Percentiles rank a stretch among this genome's conserved stretches.
phyloP scores from a whole-genome alignment of 2,329 filamentous ascomycete genomes.

The Coleophoma eucalyptorum region DNA sequence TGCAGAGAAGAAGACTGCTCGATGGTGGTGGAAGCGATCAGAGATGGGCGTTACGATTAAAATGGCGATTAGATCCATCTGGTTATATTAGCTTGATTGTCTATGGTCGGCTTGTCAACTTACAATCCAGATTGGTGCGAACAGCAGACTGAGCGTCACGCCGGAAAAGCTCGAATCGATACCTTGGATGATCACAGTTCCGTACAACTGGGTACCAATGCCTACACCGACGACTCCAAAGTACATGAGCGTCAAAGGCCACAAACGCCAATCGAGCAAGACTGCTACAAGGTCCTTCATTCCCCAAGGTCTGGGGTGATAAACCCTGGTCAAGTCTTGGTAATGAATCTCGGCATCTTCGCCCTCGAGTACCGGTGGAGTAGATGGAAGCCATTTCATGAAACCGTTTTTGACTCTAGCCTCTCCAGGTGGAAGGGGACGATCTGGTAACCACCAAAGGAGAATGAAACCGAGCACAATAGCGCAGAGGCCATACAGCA shows the following conservation, averaged over 20 bases:
- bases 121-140: constrained; percentile 90
- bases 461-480: constrained; percentile 68
- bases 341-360: constrained; percentile 82
- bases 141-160: constrained; percentile 75
- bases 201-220: constrained; percentile 85
- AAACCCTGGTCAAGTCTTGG: constrained; percentile 75
- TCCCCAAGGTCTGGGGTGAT: constrained; percentile 71
- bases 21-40: constrained; percentile 78
- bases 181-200: constrained; percentile 77
- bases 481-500: constrained; percentile 76
- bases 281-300: constrained; percentile 66
- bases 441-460: constrained; percentile 88
- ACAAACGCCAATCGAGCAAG: constrained; percentile 81
- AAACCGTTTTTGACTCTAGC: constrained; percentile 37
- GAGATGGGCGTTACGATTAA: constrained; percentile 80
- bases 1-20: constrained; percentile 76
- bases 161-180: constrained; percentile 72
- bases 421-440: constrained; percentile 72
- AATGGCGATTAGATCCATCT: constrained; percentile 88
- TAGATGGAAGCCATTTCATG: constrained; percentile 62
- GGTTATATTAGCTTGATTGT: constrained; percentile 2
- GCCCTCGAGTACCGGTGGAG: constrained; percentile 68
- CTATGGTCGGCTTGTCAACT: constrained; percentile 28
- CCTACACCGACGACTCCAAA: constrained; percentile 92
- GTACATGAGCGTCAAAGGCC: constrained; percentile 87